These are phyloP conservation scores for Microcos paniculata DNA, from an alignment of 345 rosid genomes.

Conservation along the genomic window DNA sequence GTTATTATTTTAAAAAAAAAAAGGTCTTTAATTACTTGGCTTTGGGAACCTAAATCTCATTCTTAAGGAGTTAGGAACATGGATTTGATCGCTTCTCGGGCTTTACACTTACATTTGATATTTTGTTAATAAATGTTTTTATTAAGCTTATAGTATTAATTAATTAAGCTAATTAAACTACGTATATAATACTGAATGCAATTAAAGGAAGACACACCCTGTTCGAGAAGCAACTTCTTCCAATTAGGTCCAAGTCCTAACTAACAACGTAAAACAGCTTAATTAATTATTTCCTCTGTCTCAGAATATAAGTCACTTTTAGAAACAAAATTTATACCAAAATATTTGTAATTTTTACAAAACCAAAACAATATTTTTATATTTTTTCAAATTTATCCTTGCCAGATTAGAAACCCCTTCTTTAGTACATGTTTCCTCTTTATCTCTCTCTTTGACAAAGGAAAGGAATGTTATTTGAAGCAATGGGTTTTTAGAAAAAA, in stretches of 20 bases:
- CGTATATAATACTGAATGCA: not conserved
- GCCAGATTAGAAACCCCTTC: no score
- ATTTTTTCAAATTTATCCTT: no score
- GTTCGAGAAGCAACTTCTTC: not conserved
- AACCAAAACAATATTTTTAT: no score
- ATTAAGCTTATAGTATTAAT: not conserved
- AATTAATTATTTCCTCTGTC: not conserved
- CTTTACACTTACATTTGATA: not conserved
- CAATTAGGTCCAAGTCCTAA: not conserved
- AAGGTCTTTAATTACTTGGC: no score
- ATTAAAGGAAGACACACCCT: not conserved
- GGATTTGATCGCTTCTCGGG: not conserved
- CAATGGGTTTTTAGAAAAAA: no score
- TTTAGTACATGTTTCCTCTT: no score
- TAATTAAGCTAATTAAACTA: not conserved
- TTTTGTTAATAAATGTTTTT: not conserved
- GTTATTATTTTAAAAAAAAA: no score
- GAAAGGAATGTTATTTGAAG: no score
- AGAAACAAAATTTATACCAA: no score
- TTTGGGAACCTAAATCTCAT: not conserved
- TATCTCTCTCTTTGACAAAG: no score
- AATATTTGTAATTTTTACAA: no score
- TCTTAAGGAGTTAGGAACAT: not conserved
- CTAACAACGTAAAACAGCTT: slow-evolving; percentile 6
- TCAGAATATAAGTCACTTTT: no score